Base-by-base conservation (phyloP, 2,329 filamentous ascomycete genomes). In the Alternaria burnsii region DNA sequence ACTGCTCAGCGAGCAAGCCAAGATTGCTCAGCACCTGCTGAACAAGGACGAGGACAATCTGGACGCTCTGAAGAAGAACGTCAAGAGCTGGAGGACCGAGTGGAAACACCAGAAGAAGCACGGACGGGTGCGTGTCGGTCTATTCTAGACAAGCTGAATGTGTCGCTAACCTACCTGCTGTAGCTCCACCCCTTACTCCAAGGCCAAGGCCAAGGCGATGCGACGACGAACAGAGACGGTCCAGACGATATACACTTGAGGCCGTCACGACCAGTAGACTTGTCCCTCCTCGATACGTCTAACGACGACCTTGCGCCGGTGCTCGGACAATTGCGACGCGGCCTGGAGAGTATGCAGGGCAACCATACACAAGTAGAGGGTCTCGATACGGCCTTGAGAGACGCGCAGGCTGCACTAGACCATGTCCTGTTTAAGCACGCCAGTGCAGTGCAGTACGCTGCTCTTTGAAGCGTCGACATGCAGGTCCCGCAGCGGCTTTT, bases 1-100 rank as follows among this genome's bases (percentile, higher is more conserved):
- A 64, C 77, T 92, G 46, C 80, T 92, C 32, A 79, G 79, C 55
- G 79, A 82, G 28, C 89, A 91, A 75, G 84, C 86, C 66, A 82
- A 82, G 61, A 82, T 82, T 66, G 84, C 89, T 56, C 84, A 89
- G 77, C 55, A 63, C 34, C 34, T 71, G 14, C 62, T 78, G 22
- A 50, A 65, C 12, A 71, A 66, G 32, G 74, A 78, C 30, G 68
- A 77, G 36, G 60, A 73, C 32, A 64, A 66, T 12, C 47, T 77
- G 30, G 68, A 71, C 30, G 56, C 67, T 55, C 67, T 78, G 65
- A 74, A 74, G 58, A 71, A 54, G 56, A 68, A 76, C 46, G 65
- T 65, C 36, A 71, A 69, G 58, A 63, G 70, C 43, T 76, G 73
- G 74, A 72, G 59, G 57, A 56, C 58, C 18, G 67, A 70, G 47